A percentile compares a stretch with the other conserved stretches of the same genome.
These are phyloP conservation scores for Lantana camara DNA, from an alignment of 257 asterid genomes.

Conservation along the genomic window DNA sequence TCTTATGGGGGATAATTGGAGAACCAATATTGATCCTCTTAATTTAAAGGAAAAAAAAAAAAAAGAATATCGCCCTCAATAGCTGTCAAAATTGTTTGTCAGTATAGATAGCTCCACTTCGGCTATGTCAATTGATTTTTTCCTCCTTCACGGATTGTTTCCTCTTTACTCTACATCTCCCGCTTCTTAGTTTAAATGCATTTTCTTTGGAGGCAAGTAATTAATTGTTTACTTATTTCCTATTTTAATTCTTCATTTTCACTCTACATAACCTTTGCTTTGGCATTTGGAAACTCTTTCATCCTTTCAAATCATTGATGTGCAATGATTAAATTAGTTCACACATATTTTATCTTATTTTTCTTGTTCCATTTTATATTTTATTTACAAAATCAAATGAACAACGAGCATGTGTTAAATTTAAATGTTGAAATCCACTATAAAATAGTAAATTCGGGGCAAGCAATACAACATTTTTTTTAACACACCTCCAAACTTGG, in stretches of 20 bases:
- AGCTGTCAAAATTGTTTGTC: conserved; percentile 33
- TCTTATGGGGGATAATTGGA: too few relatives aligned
- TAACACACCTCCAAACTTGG: too few relatives aligned
- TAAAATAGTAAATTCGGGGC: too few relatives aligned
- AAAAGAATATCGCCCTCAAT: conserved; percentile 12
- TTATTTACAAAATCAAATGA: too few relatives aligned
- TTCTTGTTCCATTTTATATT: too few relatives aligned
- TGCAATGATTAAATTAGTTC: too few relatives aligned
- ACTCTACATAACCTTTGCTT: conserved; percentile 18
- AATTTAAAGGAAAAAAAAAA: too few relatives aligned
- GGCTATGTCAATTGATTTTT: conserved; percentile 27
- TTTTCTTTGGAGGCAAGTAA: background rate
- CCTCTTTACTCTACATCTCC: conserved; percentile 29
- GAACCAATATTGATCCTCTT: too few relatives aligned
- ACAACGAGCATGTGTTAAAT: too few relatives aligned
- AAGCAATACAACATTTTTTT: too few relatives aligned
- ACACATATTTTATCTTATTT: too few relatives aligned
- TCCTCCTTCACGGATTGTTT: conserved; percentile 25
- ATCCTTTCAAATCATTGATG: conserved; percentile 13
- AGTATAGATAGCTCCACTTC: conserved; percentile 24
- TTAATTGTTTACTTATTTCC: conserved; percentile 1
- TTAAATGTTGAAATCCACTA: too few relatives aligned
- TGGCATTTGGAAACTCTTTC: conserved; percentile 1
- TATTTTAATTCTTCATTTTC: background rate
- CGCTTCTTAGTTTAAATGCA: background rate